phyloP scores from a whole-genome alignment of 805 yeast species.

The Starmerella khaoyaiensis region DNA sequence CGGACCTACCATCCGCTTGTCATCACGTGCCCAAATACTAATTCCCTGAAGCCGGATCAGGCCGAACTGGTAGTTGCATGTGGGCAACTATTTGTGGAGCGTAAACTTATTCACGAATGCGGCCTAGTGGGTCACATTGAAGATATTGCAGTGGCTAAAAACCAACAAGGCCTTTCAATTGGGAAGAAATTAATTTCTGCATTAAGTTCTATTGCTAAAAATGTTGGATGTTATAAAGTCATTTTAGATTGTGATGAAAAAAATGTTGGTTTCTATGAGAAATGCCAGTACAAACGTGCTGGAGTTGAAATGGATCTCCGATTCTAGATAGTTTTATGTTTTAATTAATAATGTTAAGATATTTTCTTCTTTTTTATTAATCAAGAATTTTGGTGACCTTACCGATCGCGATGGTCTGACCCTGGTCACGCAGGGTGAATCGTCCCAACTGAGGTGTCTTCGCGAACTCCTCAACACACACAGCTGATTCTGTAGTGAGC shows the following conservation, averaged over 20 bases:
- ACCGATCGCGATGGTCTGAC: slow-evolving; percentile 96
- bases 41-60: too few relatives aligned
- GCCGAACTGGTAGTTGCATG: slow-evolving; percentile 56
- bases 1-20: slow-evolving; percentile 58
- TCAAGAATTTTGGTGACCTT: slow-evolving; percentile 74
- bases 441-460: slow-evolving; percentile 96
- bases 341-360: background rate
- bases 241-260: slow-evolving; percentile 79
- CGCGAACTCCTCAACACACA: slow-evolving; percentile 84
- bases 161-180: slow-evolving; percentile 72
- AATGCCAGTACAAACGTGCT: slow-evolving; percentile 58
- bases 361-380: slow-evolving; percentile 11
- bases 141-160: slow-evolving; percentile 67
- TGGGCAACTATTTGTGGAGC: slow-evolving; percentile 70
- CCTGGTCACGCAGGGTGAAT: slow-evolving; percentile 97
- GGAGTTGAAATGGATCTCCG: slow-evolving; percentile 29
- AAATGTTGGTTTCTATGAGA: slow-evolving; percentile 74
- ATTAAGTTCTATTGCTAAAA: slow-evolving; percentile 46
- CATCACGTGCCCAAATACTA: slow-evolving; percentile 35
- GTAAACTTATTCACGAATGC: slow-evolving; percentile 66
- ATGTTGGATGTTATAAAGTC: slow-evolving; percentile 68
- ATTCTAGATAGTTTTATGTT: slow-evolving; percentile 4
- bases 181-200: slow-evolving; percentile 56
- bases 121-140: slow-evolving; percentile 89
- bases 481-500: slow-evolving; percentile 71